Conservation (phyloP, 1,284 basidiomycete species). For the Apiotrichum siamense region DNA sequence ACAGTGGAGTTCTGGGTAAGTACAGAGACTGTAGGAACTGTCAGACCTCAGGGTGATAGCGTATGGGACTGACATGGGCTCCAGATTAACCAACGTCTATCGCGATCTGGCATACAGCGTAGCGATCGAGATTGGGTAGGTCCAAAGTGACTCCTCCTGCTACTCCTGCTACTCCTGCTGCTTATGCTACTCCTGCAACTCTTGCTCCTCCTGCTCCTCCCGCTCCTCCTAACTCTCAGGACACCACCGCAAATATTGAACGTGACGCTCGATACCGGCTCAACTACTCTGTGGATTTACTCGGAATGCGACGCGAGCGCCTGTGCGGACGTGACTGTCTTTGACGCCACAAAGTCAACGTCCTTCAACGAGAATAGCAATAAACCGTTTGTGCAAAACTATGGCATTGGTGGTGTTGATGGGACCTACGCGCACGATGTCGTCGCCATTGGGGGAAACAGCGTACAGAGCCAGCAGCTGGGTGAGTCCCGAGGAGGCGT, state of each 20-base stretch:
- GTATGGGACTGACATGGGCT: too few relatives aligned
- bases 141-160: too few relatives aligned
- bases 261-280: slow-evolving; percentile 47
- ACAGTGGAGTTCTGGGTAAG: too few relatives aligned
- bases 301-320: not conserved
- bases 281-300: slow-evolving; percentile 31
- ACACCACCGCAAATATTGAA: slow-evolving; percentile 43
- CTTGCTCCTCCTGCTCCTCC: too few relatives aligned
- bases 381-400: slow-evolving; percentile 1
- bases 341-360: slow-evolving; percentile 28
- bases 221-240: not conserved
- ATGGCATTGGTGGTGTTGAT: not conserved
- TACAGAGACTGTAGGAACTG: too few relatives aligned
- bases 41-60: too few relatives aligned
- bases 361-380: slow-evolving; percentile 22
- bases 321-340: slow-evolving; percentile 21
- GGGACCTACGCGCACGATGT: not conserved
- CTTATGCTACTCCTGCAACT: too few relatives aligned
- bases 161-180: too few relatives aligned
- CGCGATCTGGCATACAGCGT: too few relatives aligned
- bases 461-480: not conserved
- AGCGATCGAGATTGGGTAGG: too few relatives aligned
- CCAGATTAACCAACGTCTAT: too few relatives aligned
- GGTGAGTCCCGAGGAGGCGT: slow-evolving; percentile 21
- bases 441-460: not conserved